Percentiles rank a stretch among this genome's conserved stretches.
phyloP scores from a whole-genome alignment of 306 rosid genomes.

The Cucurbita moschata region DNA sequence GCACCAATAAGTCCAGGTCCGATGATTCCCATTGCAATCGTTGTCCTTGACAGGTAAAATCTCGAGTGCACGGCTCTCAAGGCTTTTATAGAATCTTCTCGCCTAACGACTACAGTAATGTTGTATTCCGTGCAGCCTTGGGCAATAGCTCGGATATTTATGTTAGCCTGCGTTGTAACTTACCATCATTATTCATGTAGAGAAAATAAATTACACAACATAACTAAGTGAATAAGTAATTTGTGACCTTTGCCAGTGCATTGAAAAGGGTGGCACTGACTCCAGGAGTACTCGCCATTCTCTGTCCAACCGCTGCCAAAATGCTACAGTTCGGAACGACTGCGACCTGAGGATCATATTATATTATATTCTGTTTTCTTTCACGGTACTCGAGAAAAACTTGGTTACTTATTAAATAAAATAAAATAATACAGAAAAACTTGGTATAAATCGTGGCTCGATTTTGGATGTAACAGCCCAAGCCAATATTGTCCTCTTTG shows the following conservation, averaged over 20 bases:
- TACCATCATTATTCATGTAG: slow-evolving; percentile 3
- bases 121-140: slow-evolving; percentile 98
- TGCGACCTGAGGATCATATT: slow-evolving; percentile 48
- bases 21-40: slow-evolving; percentile 87
- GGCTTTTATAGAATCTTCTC: slow-evolving; percentile 92
- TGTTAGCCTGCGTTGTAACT: slow-evolving; percentile 57
- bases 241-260: slow-evolving; percentile 89
- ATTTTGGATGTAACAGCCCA: too few relatives aligned
- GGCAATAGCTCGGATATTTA: slow-evolving; percentile 96
- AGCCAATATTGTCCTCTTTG: too few relatives aligned
- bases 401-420: background rate
- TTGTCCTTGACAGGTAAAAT: slow-evolving; percentile 87
- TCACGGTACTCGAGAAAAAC: background rate
- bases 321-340: slow-evolving; percentile 89
- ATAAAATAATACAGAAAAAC: background rate
- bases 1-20: slow-evolving; percentile 97
- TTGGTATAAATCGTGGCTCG: too few relatives aligned
- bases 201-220: background rate
- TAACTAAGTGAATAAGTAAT: slow-evolving; percentile 2
- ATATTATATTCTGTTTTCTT: background rate
- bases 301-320: slow-evolving; percentile 97
- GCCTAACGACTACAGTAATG: slow-evolving; percentile 74
- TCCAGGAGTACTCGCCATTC: slow-evolving; percentile 99
- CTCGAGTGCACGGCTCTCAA: slow-evolving; percentile 92
- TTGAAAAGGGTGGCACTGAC: slow-evolving; percentile 94